Evolutionary conservation across 352 stramenopile species (phyloP).

Genomic region (Phytophthora syringae): DNA sequence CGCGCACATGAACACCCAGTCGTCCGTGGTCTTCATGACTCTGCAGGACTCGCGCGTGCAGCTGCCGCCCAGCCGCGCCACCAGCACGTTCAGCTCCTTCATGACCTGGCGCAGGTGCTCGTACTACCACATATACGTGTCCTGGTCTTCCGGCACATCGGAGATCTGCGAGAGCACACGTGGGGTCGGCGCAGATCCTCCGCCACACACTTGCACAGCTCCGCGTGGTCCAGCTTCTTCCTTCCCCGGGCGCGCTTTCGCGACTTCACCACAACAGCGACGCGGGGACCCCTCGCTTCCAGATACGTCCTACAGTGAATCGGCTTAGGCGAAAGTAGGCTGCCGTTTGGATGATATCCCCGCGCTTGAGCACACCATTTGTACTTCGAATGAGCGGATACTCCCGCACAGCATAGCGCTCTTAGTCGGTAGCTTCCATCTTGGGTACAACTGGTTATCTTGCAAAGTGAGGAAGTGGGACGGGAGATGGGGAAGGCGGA

Average conservation of each 20-base stretch:
- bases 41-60: conserved; percentile 77
- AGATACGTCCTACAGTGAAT: background rate
- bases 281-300: background rate
- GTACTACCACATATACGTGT: conserved; percentile 89
- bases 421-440: too few relatives aligned
- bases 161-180: conserved; percentile 68
- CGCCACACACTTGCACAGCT: background rate
- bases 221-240: background rate
- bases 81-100: conserved; percentile 85
- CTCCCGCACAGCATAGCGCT: too few relatives aligned
- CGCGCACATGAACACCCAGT: conserved; percentile 88
- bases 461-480: too few relatives aligned
- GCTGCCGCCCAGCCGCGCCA: conserved; percentile 62
- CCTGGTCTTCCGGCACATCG: conserved; percentile 75
- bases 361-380: background rate
- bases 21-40: conserved; percentile 87
- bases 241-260: background rate
- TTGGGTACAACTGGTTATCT: too few relatives aligned
- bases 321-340: background rate
- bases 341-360: background rate
- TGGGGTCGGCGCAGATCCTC: conserved; percentile 40
- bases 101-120: conserved; percentile 86
- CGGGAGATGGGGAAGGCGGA: too few relatives aligned
- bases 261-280: background rate
- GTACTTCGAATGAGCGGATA: too few relatives aligned